These are phyloP conservation scores for Hypoxylon lienhwacheense DNA, from an alignment of 495 filamentous ascomycete genomes.

Conservation along the genomic window DNA sequence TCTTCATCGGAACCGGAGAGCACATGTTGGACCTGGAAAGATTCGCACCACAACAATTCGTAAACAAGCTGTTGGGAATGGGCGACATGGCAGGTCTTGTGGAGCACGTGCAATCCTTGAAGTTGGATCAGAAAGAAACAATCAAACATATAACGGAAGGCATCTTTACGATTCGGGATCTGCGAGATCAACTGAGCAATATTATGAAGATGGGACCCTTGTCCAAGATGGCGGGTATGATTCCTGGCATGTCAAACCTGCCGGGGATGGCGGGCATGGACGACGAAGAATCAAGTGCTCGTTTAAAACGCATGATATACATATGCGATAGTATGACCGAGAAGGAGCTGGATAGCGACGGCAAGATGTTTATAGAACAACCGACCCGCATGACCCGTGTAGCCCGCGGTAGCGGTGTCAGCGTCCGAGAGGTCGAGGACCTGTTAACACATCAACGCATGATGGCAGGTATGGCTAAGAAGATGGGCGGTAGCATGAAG, in stretches of 20 bases:
- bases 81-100: constrained; percentile 94
- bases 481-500: constrained; percentile 94
- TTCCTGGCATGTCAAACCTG: constrained; percentile 88
- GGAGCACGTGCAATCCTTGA: constrained; percentile 96
- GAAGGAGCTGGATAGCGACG: constrained; percentile 91
- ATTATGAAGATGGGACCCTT: constrained; percentile 99
- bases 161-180: constrained; percentile 91
- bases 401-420: constrained; percentile 84
- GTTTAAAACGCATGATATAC: constrained; percentile 97
- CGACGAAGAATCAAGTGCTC: constrained; percentile 89
- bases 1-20: constrained; percentile 96
- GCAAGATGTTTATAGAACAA: constrained; percentile 89
- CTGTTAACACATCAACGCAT: constrained; percentile 95
- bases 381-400: constrained; percentile 93
- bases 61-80: constrained; percentile 92
- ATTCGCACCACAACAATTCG: constrained; percentile 87
- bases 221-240: constrained; percentile 98
- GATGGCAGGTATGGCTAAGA: constrained; percentile 99
- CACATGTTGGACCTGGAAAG: constrained; percentile 94
- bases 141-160: constrained; percentile 98
- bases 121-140: constrained; percentile 95
- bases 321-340: constrained; percentile 98
- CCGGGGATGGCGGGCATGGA: constrained; percentile 81
- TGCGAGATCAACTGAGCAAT: constrained; percentile 92
- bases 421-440: constrained; percentile 93